Conservation (phyloP, 1,284 basidiomycete genomes). For the Ceratorhiza oryzae-sativae region DNA sequence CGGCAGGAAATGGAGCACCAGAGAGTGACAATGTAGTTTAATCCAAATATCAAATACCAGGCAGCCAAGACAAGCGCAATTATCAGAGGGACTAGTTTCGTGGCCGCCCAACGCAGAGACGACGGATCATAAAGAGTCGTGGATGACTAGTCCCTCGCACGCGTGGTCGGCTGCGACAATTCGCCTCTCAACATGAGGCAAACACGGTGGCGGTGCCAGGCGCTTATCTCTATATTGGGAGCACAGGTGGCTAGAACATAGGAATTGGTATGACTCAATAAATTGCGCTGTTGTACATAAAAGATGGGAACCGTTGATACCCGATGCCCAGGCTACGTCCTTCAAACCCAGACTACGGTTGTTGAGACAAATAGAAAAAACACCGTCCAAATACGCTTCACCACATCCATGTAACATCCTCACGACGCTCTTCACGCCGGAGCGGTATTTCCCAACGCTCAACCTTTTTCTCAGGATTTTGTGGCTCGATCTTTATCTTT, state of each 20-base stretch:
- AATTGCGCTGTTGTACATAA: background rate
- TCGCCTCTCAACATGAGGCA: slow-evolving; percentile 36
- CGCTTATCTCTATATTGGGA: slow-evolving; percentile 11
- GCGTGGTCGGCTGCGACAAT: slow-evolving; percentile 30
- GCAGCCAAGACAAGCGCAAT: background rate
- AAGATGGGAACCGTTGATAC: background rate
- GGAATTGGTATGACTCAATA: background rate
- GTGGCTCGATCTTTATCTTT: background rate
- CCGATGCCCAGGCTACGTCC: background rate
- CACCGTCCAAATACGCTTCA: background rate
- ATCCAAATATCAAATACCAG: background rate
- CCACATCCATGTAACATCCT: slow-evolving; percentile 8
- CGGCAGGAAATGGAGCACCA: background rate
- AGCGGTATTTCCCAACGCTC: background rate
- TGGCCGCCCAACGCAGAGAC: slow-evolving; percentile 27
- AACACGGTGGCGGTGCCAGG: slow-evolving; percentile 34
- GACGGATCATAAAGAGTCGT: slow-evolving; percentile 40
- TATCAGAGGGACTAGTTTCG: slow-evolving; percentile 12
- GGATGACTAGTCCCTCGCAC: slow-evolving; percentile 9
- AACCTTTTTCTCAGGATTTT: background rate
- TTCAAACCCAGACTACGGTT: background rate
- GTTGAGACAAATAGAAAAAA: background rate
- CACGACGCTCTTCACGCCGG: background rate
- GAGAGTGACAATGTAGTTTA: background rate
- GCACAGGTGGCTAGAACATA: slow-evolving; percentile 6